Conservation (phyloP, 441 rosid genomes). For the Pelargonium australe region DNA sequence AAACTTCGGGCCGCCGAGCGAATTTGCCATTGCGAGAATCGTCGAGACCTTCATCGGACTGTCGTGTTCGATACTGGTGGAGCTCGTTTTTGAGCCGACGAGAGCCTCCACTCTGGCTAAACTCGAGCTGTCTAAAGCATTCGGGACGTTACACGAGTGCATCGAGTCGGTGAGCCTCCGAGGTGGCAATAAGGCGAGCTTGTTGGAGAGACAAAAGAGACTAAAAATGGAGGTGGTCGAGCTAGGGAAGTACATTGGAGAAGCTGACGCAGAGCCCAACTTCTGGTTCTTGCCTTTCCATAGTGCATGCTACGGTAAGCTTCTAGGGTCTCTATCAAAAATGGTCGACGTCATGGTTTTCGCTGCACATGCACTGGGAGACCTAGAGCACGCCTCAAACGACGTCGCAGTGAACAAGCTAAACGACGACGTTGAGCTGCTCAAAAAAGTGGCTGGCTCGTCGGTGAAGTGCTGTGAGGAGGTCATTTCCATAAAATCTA, state of each 20-base stretch:
- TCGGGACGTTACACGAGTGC: constrained; percentile 40
- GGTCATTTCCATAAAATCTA: constrained; percentile 39
- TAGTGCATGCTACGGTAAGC: constrained; percentile 48
- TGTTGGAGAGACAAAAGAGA: constrained; percentile 40
- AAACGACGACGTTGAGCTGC: constrained; percentile 40
- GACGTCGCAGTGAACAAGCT: constrained; percentile 27
- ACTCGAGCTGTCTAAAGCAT: constrained; percentile 39
- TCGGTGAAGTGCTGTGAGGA: constrained; percentile 45
- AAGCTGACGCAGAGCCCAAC: constrained; percentile 75
- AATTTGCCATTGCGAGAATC: constrained; percentile 76
- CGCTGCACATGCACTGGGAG: constrained; percentile 33
- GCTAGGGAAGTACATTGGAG: constrained; percentile 47
- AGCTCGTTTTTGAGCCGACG: constrained; percentile 49
- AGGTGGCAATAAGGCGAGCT: constrained; percentile 24
- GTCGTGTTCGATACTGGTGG: constrained; percentile 56
- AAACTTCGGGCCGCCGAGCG: constrained; percentile 61
- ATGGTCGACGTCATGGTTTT: constrained; percentile 57
- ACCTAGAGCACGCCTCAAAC: constrained; percentile 41
- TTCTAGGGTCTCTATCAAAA: constrained; percentile 44
- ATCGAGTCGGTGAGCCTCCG: constrained; percentile 30
- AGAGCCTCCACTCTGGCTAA: constrained; percentile 68
- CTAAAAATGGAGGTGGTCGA: constrained; percentile 36
- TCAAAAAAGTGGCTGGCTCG: constrained; percentile 36
- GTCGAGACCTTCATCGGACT: constrained; percentile 73
- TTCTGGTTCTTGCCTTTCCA: constrained; percentile 75